Conservation (phyloP, 108 stramenopile species). For the Seminavis robusta region DNA sequence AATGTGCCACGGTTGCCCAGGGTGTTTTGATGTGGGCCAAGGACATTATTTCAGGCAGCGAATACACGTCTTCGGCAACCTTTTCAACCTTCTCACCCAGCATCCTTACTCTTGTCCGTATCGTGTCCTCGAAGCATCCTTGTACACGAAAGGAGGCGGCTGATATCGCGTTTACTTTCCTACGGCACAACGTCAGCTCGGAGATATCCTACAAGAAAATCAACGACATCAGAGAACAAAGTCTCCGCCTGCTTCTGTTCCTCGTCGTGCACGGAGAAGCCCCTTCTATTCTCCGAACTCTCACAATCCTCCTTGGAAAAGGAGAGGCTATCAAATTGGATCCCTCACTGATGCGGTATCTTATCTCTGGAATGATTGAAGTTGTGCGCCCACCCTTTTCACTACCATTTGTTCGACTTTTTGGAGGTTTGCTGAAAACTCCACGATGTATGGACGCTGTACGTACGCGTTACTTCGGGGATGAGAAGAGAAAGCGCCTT, state of each 20-base stretch:
- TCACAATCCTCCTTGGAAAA: slow-evolving; percentile 46
- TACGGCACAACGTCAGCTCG: slow-evolving; percentile 69
- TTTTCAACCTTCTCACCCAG: slow-evolving; percentile 75
- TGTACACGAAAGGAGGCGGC: slow-evolving; percentile 51
- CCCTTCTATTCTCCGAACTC: slow-evolving; percentile 43
- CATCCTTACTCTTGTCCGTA: slow-evolving; percentile 65
- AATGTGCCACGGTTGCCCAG: slow-evolving; percentile 59
- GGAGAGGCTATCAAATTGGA: slow-evolving; percentile 54
- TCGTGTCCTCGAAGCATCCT: slow-evolving; percentile 65
- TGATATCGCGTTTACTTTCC: slow-evolving; percentile 63
- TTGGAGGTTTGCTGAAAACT: slow-evolving; percentile 43
- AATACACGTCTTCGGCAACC: slow-evolving; percentile 69
- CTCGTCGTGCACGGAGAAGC: slow-evolving; percentile 62
- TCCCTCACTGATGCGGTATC: slow-evolving; percentile 75
- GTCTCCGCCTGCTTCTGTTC: slow-evolving; percentile 65
- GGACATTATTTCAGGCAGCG: slow-evolving; percentile 50
- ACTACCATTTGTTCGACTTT: slow-evolving; percentile 41
- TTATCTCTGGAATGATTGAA: slow-evolving; percentile 64
- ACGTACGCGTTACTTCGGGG: slow-evolving; percentile 64
- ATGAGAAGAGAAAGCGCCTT: slow-evolving; percentile 7
- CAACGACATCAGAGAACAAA: slow-evolving; percentile 84
- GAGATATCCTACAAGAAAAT: slow-evolving; percentile 82
- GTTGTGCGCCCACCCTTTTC: slow-evolving; percentile 66
- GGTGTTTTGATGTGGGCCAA: slow-evolving; percentile 81
- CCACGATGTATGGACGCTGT: slow-evolving; percentile 66